Base-by-base conservation (phyloP, 2,329 filamentous ascomycete genomes). In the Aspergillus niger region DNA sequence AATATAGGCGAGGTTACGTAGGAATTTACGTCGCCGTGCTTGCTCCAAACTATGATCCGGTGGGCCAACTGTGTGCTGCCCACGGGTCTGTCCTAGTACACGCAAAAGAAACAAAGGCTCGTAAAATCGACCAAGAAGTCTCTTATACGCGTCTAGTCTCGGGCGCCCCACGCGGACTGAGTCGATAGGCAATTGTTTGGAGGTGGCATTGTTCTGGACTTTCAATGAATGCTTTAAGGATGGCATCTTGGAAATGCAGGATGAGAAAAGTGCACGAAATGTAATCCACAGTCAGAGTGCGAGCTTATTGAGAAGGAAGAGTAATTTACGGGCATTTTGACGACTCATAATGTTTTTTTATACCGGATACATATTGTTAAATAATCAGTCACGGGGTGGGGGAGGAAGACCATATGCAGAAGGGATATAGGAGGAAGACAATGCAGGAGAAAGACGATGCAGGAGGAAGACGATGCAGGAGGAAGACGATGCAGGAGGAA, bases 21-120 rank as follows among this genome's bases (percentile, higher is more conserved):
- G 39, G 43, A 66, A 66, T 26, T 28, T 26, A 55, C 62, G 56
- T 41, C 59, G 55, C 11, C 32, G 55, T 53, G 56, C 55, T 43
- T 56, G 47, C 47, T 55, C 39, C 17, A 47, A 44, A 57, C 44
- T 22, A 17, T 52, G 53, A 39, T 55, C 49, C 47, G 32, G 7
- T 39, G 55, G 41, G 10, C 17, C 20, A 11, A 26, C n/a, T 49
- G 38, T 59, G n/a, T 61, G 58, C 38, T 54, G 36, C 30, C 55
- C 61, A 53, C 61, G 58, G 20, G 61, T 61, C 24, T 63, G 58
- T 54, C 61, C 55, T 28, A 63, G 55, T 57, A 55, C 32, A 38
- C 44, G 41, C 8, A 78, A 68, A 5, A 80, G 60, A 13, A 76
- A 65, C 10, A 80, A 60, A 20, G 75, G 73, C 63, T 80, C 78